Evolutionary conservation across 345 rosid species (phyloP).

Genomic region (Jatropha curcas): DNA sequence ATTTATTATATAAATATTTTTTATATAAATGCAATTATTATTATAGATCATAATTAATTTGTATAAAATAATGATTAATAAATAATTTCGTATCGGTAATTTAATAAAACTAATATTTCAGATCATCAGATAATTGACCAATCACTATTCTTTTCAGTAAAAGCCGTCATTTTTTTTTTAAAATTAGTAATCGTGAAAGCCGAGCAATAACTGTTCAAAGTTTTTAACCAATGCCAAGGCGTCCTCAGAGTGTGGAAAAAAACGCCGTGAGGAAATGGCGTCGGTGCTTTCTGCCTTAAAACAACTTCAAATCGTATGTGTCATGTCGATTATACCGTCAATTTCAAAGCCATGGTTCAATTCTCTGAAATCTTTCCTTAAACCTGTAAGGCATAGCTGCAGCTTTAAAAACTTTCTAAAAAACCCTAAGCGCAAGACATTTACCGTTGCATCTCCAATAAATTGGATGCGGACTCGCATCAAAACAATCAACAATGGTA

Average conservation of each 20-base stretch:
- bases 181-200: too few species aligned
- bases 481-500: conserved; percentile 45
- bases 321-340: not conserved
- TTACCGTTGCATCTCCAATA: conserved; percentile 27
- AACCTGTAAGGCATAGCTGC: not conserved
- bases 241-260: not conserved
- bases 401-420: conserved; percentile 18
- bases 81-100: too few species aligned
- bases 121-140: too few species aligned
- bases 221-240: too few species aligned
- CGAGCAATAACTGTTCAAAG: too few species aligned
- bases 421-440: conserved; percentile 18
- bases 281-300: conserved; percentile 34
- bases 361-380: conserved; percentile 14
- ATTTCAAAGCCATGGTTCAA: conserved; percentile 23
- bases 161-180: too few species aligned
- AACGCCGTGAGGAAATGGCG: conserved; percentile 42
- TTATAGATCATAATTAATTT: too few species aligned
- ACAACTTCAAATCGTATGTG: conserved; percentile 22
- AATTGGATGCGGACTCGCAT: conserved; percentile 30
- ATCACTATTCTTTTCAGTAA: too few species aligned
- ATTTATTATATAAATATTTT: too few species aligned
- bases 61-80: too few species aligned
- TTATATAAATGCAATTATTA: too few species aligned
- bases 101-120: too few species aligned